phyloP scores from a whole-genome alignment of 2,329 filamentous ascomycete genomes.

The Falciphora oryzae region DNA sequence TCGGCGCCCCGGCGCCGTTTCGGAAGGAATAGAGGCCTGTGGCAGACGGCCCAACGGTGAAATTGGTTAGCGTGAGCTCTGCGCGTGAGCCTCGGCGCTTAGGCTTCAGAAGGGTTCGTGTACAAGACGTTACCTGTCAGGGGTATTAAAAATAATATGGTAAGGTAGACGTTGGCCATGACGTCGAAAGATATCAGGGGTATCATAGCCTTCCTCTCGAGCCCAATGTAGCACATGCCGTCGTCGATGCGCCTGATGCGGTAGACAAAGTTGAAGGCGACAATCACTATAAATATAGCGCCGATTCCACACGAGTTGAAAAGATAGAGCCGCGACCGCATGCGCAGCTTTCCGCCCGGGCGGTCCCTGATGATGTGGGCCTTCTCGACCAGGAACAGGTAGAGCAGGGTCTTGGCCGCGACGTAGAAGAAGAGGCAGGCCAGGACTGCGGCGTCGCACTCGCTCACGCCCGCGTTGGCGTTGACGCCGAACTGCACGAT shows the following conservation, averaged over 20 bases:
- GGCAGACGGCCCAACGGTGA: too few relatives aligned
- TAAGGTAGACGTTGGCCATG: slow-evolving; percentile 57
- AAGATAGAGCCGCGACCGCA: slow-evolving; percentile 51
- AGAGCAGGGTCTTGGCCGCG: slow-evolving; percentile 55
- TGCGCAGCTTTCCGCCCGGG: slow-evolving; percentile 34
- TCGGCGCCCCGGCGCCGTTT: slow-evolving; percentile 34
- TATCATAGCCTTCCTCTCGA: slow-evolving; percentile 52
- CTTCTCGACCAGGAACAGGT: slow-evolving; percentile 60
- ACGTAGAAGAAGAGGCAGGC: slow-evolving; percentile 58
- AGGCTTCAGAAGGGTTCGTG: too few relatives aligned
- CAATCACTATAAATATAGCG: slow-evolving; percentile 34
- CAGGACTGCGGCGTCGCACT: slow-evolving; percentile 54
- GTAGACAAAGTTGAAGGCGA: slow-evolving; percentile 55
- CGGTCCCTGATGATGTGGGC: slow-evolving; percentile 55
- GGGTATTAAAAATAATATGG: slow-evolving; percentile 56
- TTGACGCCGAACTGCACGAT: slow-evolving; percentile 52
- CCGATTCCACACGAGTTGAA: slow-evolving; percentile 57
- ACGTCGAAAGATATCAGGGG: slow-evolving; percentile 57
- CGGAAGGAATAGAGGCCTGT: slow-evolving; percentile 51
- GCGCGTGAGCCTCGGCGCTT: too few relatives aligned
- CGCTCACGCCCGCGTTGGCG: slow-evolving; percentile 41
- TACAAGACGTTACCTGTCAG: slow-evolving; percentile 22
- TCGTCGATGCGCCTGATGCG: slow-evolving; percentile 51
- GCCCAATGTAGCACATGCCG: slow-evolving; percentile 56
- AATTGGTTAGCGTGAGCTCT: too few relatives aligned